Evolutionary conservation across 192 early-diverging fungal genomes (phyloP), one percentile per base, ranked within the genome.

Genomic region (Kappamyces sp.): DNA sequence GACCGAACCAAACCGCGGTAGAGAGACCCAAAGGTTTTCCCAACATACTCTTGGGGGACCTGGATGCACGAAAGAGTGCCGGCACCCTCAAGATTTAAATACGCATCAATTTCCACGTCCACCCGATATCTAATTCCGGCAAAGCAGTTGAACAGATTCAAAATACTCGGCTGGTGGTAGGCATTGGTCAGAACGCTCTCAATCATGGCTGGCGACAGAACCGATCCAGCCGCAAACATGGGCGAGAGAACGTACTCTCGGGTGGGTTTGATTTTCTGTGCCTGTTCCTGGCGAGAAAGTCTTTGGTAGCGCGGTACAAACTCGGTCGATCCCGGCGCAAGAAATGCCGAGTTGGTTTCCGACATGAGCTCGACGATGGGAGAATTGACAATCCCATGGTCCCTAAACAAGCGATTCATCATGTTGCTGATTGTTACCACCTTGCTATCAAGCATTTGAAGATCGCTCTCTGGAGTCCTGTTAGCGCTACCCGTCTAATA

Each of bases 141-240:
- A 12, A 86, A 67, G 10, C 77, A 41, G 49, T 84, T 79, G 49
- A 86, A 75, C 2, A 85, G 69, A 31, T 79, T 76, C 37, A 88
- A 37, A 50, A 86, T 75, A 15, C 69, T 73, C 0, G 78, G 66
- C 40, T 84, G 82, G 47, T 76, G 73, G 49, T 79, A 80, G 0
- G 80, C 57, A 47, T 73, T 44, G 42, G 60, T 69, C 1, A 86
- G 66, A 1, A 84, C 70, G 12, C 74, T 69, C 49, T 77, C 78
- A 7, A 88, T 50, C 61, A 86, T 68, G 15, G 66, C 66, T 9
- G 73, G 75, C 1, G 71, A 68, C 1, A 88, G 64, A 8, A 85
- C 84, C 34, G 83, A 69, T 3, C 86, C 86, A 39, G 75, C 74
- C 3, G 82, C 86, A 72, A 80, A 88, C 5, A 80, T 68, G 5